Percentiles rank a stretch among this genome's conserved stretches.
These are phyloP conservation scores for Zymoseptoria crescenta DNA, from an alignment of 2,329 filamentous ascomycete genomes.

Conservation along the genomic window DNA sequence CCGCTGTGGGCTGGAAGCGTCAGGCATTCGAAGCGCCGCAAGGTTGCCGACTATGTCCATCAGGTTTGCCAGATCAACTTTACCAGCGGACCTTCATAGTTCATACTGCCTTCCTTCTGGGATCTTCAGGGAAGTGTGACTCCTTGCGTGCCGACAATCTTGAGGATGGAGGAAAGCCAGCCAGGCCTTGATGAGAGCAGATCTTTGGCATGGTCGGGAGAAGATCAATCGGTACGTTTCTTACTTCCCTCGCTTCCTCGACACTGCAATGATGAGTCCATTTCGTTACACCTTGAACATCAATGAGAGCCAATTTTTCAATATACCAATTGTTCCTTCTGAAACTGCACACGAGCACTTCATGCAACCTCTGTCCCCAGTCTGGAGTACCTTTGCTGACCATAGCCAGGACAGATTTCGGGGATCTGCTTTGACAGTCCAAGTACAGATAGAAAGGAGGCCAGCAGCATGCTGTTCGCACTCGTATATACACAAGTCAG, in stretches of 20 bases:
- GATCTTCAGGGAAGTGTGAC: conserved; percentile 23
- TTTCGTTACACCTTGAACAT: neutral
- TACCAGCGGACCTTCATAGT: conserved; percentile 28
- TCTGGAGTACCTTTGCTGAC: neutral
- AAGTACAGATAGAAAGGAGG: neutral
- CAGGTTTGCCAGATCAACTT: conserved; percentile 20
- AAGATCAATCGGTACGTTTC: neutral
- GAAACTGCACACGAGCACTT: neutral
- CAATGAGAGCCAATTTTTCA: neutral
- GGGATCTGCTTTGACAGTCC: neutral
- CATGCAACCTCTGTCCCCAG: neutral
- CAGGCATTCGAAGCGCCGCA: conserved; percentile 6
- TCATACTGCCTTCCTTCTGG: conserved; percentile 19
- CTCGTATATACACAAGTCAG: neutral
- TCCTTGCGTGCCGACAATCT: conserved; percentile 26
- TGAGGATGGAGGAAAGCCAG: neutral
- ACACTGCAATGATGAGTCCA: neutral
- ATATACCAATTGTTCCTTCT: conserved; percentile 2
- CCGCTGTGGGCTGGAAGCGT: conserved; percentile 23
- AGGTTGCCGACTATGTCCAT: conserved; percentile 1
- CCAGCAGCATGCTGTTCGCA: neutral
- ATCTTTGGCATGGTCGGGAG: too few relatives aligned
- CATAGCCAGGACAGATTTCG: neutral
- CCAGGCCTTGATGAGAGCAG: too few relatives aligned
- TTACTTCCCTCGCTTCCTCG: neutral